Percentiles rank a stretch among this genome's conserved stretches.
Evolutionary conservation across 345 rosid species (phyloP).

Genomic region (Boechera retrofracta): DNA sequence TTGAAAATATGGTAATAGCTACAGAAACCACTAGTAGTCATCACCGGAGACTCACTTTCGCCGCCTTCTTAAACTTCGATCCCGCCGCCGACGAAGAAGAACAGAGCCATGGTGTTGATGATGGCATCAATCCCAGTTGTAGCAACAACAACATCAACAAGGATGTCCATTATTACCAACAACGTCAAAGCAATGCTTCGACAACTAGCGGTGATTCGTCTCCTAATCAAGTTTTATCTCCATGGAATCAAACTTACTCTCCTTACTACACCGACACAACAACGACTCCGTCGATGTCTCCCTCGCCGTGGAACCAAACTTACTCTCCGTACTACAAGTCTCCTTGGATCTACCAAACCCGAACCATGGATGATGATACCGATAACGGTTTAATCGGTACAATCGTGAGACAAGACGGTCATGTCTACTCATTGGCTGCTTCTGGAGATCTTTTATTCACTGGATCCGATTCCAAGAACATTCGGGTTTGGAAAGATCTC

Average conservation of each 20-base stretch:
- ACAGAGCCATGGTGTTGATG: conserved; percentile 29
- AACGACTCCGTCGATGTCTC: conserved; percentile 54
- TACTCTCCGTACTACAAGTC: conserved; percentile 56
- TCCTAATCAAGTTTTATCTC: conserved; percentile 56
- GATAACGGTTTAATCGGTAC: conserved; percentile 60
- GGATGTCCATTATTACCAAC: conserved; percentile 11
- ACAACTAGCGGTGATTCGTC: conserved; percentile 56
- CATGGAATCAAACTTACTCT: conserved; percentile 59
- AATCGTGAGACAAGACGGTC: conserved; percentile 68
- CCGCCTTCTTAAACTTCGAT: conserved; percentile 62
- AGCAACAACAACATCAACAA: conserved; percentile 38
- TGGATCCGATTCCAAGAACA: conserved; percentile 74
- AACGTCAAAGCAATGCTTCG: conserved; percentile 42
- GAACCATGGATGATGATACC: conserved; percentile 30
- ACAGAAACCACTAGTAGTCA: conserved; percentile 36
- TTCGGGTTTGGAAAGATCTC: conserved; percentile 70
- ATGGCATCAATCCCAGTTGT: conserved; percentile 19
- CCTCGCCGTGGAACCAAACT: conserved; percentile 68
- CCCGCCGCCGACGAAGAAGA: conserved; percentile 43
- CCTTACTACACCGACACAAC: conserved; percentile 56
- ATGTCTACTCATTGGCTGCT: conserved; percentile 71
- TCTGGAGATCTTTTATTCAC: conserved; percentile 63
- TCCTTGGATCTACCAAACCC: conserved; percentile 48
- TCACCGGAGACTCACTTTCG: conserved; percentile 58
- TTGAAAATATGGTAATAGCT: conserved; percentile 33